phyloP scores from a whole-genome alignment of 1,284 basidiomycete species.

The Moesziomyces globuligerus region DNA sequence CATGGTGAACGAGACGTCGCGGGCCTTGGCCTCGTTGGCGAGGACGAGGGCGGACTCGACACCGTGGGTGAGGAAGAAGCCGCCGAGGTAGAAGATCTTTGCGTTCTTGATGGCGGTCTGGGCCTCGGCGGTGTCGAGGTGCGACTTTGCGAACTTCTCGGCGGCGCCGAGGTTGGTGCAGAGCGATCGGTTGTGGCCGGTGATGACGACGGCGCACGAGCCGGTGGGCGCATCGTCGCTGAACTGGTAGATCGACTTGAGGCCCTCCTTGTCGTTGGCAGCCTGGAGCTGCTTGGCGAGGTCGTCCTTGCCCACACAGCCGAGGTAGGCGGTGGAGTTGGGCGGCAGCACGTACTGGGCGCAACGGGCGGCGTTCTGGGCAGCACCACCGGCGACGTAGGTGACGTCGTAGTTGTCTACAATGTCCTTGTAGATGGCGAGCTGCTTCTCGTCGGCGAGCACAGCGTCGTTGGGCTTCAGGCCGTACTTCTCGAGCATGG shows the following conservation, averaged over 20 bases:
- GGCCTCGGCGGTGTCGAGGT: conserved; percentile 81
- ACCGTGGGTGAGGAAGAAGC: conserved; percentile 97
- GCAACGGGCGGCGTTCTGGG: conserved; percentile 94
- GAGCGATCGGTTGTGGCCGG: conserved; percentile 91
- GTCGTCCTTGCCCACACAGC: conserved; percentile 91
- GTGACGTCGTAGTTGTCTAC: conserved; percentile 80
- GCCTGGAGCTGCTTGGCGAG: conserved; percentile 87
- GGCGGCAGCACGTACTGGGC: conserved; percentile 79
- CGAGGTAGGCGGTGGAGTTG: conserved; percentile 92
- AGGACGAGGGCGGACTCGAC: conserved; percentile 79
- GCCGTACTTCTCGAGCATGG: conserved; percentile 86
- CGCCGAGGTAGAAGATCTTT: conserved; percentile 92
- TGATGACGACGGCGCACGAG: conserved; percentile 95
- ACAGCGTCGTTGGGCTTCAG: conserved; percentile 97
- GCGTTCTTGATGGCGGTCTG: conserved; percentile 82
- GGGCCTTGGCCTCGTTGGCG: conserved; percentile 80
- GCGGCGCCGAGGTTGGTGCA: conserved; percentile 90
- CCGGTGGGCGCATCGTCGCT: conserved; percentile 88
- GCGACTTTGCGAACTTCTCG: conserved; percentile 84
- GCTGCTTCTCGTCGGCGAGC: conserved; percentile 88
- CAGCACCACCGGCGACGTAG: conserved; percentile 95
- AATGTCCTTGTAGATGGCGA: conserved; percentile 81
- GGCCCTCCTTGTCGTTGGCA: conserved; percentile 94
- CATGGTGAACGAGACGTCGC: conserved; percentile 76
- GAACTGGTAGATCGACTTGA: conserved; percentile 89